Percentiles rank a stretch among this genome's conserved stretches.
Conservation (phyloP, 2,329 filamentous ascomycete species). For the Trichoderma brevicompactum region DNA sequence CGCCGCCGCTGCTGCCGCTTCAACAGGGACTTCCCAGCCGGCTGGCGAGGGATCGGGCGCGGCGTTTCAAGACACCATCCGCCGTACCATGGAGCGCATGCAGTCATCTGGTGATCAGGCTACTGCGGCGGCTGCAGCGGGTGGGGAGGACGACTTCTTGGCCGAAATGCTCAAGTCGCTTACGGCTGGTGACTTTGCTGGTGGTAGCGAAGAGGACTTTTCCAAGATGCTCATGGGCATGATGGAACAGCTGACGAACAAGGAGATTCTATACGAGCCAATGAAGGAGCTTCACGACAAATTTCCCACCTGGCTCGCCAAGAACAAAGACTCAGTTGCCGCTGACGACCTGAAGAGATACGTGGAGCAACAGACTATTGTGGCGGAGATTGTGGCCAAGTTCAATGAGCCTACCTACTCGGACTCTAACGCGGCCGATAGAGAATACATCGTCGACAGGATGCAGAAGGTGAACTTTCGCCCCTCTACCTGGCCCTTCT, state of each 20-base stretch:
- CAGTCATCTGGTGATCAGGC: constrained; percentile 85
- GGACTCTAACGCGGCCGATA: constrained; percentile 78
- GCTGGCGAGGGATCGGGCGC: constrained; percentile 36
- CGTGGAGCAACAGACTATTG: constrained; percentile 76
- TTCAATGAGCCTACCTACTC: constrained; percentile 84
- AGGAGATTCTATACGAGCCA: constrained; percentile 96
- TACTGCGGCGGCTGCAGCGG: constrained; percentile 73
- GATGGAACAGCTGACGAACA: constrained; percentile 99
- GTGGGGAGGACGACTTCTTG: constrained; percentile 76
- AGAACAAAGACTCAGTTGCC: constrained; percentile 69
- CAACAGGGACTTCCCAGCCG: constrained; percentile 32
- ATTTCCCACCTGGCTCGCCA: constrained; percentile 85
- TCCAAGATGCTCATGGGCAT: constrained; percentile 94
- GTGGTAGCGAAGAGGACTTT: constrained; percentile 76
- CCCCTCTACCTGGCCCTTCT: not conserved
- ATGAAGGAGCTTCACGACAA: constrained; percentile 97
- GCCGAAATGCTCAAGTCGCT: constrained; percentile 93
- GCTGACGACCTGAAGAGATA: constrained; percentile 79
- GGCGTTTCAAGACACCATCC: constrained; percentile 90
- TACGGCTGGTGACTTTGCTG: constrained; percentile 62
- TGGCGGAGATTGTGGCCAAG: constrained; percentile 82
- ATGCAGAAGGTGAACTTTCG: constrained; percentile 84
- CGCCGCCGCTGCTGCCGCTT: constrained; percentile 6
- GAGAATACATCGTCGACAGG: constrained; percentile 92
- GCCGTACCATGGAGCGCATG: constrained; percentile 95